These are phyloP conservation scores for Chaetomium sp. DNA, from an alignment of 2,329 filamentous ascomycete species.

Conservation along the genomic window DNA sequence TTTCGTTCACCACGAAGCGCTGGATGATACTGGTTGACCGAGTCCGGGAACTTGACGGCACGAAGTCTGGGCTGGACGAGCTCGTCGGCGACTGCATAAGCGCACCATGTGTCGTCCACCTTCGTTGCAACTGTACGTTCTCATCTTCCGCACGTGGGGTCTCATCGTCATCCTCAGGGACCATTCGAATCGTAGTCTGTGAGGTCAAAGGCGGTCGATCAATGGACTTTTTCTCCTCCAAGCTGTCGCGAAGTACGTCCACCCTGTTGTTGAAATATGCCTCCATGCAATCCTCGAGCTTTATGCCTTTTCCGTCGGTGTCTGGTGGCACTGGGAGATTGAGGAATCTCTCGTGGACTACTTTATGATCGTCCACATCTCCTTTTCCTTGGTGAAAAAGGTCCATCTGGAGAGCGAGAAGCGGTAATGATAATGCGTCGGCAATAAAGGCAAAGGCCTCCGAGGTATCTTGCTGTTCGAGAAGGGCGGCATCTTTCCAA, in stretches of 20 bases:
- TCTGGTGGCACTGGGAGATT: slow-evolving; percentile 85
- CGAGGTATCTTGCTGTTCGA: slow-evolving; percentile 90
- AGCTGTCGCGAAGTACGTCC: slow-evolving; percentile 71
- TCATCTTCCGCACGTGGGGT: slow-evolving; percentile 18
- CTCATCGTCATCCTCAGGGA: slow-evolving; percentile 24
- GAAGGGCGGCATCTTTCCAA: slow-evolving; percentile 70
- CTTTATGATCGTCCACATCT: slow-evolving; percentile 84
- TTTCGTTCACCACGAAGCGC: slow-evolving; percentile 48
- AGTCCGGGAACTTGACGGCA: slow-evolving; percentile 36
- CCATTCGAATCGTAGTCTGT: slow-evolving; percentile 31
- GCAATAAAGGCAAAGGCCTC: slow-evolving; percentile 96
- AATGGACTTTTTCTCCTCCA: slow-evolving; percentile 44
- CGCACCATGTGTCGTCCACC: slow-evolving; percentile 28
- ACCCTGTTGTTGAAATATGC: slow-evolving; percentile 93
- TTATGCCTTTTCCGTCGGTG: slow-evolving; percentile 62
- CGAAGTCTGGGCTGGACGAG: slow-evolving; percentile 15
- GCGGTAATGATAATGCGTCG: slow-evolving; percentile 76
- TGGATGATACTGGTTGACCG: slow-evolving; percentile 57
- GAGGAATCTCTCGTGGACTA: slow-evolving; percentile 82
- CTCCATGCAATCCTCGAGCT: slow-evolving; percentile 85
- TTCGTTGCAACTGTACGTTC: slow-evolving; percentile 27
- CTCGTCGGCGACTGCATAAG: slow-evolving; percentile 16
- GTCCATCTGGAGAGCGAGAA: slow-evolving; percentile 88
- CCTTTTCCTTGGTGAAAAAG: slow-evolving; percentile 82
- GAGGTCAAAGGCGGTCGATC: slow-evolving; percentile 26